phyloP scores from a whole-genome alignment of 75 land plant species.

The Pseudotsuga menziesii region DNA sequence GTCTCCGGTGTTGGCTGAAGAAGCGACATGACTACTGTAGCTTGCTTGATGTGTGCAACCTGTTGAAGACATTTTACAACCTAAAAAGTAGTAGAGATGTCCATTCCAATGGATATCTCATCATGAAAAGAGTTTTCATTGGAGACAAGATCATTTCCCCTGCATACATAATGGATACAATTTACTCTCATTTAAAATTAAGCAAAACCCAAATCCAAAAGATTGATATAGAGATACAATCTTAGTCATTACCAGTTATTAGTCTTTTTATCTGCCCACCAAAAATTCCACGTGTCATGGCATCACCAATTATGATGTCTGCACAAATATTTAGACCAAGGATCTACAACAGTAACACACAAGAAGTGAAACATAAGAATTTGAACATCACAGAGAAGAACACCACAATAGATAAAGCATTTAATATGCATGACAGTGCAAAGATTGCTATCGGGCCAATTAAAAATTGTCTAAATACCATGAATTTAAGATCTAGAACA shows the following conservation, averaged over 20 bases:
- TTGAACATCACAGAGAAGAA: background rate
- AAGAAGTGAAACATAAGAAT: background rate
- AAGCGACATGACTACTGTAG: slow-evolving; percentile 64
- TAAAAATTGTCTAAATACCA: no score
- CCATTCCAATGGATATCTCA: slow-evolving; percentile 84
- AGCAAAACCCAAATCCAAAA: background rate
- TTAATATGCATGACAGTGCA: background rate
- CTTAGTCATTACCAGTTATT: slow-evolving; percentile 21
- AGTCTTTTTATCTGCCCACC: slow-evolving; percentile 31
- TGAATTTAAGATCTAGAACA: background rate
- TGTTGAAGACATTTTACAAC: slow-evolving; percentile 64
- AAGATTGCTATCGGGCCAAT: background rate
- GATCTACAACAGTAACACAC: slow-evolving; percentile 11
- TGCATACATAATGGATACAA: background rate
- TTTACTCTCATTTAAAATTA: background rate
- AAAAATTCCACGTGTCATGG: slow-evolving; percentile 29
- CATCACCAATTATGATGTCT: slow-evolving; percentile 25
- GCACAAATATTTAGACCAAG: slow-evolving; percentile 31
- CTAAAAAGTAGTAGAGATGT: slow-evolving; percentile 86
- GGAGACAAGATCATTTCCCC: slow-evolving; percentile 84
- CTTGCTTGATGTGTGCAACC: slow-evolving; percentile 58
- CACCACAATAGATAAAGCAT: background rate
- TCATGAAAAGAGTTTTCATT: slow-evolving; percentile 80
- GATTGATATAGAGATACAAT: background rate
- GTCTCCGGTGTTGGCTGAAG: slow-evolving; percentile 91